Percentiles rank a stretch among this genome's conserved stretches.
Evolutionary conservation across 768 basidiomycete species (phyloP).

Genomic region (Mycena galopus): DNA sequence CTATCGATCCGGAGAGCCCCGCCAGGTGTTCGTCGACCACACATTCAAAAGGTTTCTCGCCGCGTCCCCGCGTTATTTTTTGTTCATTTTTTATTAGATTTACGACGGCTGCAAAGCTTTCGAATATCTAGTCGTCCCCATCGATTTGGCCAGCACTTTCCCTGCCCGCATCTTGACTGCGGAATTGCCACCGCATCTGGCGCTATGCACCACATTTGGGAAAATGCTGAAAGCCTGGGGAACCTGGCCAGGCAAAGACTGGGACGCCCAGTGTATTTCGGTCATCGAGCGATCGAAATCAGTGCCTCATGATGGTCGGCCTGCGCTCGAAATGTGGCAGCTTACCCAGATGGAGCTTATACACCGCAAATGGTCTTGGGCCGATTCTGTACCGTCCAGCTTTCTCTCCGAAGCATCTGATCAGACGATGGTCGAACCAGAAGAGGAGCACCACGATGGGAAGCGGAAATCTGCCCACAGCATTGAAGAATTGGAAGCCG

Average conservation of each 20-base stretch:
- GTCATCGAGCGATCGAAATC: not conserved
- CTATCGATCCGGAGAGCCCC: not conserved
- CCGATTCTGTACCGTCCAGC: not conserved
- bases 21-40: not conserved
- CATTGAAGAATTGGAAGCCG: not conserved
- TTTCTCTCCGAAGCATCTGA: not conserved
- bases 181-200: constrained; percentile 9
- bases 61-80: too few relatives aligned
- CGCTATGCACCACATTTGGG: not conserved
- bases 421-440: not conserved
- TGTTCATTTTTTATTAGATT: not conserved
- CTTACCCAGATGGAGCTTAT: not conserved
- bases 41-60: not conserved
- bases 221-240: constrained; percentile 1
- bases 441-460: too few relatives aligned
- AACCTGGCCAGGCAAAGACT: not conserved
- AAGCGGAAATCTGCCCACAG: not conserved
- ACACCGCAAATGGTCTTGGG: not conserved
- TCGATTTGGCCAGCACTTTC: not conserved
- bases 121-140: constrained; percentile 19
- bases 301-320: too few relatives aligned
- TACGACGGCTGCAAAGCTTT: not conserved
- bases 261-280: not conserved
- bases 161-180: not conserved
- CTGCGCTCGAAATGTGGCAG: too few relatives aligned